These are phyloP conservation scores for Pistacia vera DNA, from an alignment of 345 rosid species.

Conservation along the genomic window DNA sequence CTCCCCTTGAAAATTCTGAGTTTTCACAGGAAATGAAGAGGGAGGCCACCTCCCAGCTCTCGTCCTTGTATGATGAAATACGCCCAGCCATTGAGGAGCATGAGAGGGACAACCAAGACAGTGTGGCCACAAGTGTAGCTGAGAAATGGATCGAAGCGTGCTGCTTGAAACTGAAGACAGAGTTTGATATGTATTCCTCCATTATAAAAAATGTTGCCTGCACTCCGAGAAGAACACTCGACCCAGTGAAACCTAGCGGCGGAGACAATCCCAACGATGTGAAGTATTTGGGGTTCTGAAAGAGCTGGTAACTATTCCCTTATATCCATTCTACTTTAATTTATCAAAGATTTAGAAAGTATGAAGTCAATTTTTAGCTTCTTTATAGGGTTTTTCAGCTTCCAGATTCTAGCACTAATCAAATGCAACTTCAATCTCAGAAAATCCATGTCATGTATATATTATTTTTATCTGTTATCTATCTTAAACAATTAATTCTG, in stretches of 20 bases:
- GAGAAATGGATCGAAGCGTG: slow-evolving; percentile 97
- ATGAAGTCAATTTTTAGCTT: not conserved
- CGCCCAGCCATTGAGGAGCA: slow-evolving; percentile 94
- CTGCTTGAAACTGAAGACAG: slow-evolving; percentile 77
- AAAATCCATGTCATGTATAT: not conserved
- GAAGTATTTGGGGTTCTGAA: slow-evolving; percentile 34
- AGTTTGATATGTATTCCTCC: slow-evolving; percentile 81
- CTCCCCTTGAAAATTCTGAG: not conserved
- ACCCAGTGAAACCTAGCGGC: slow-evolving; percentile 29
- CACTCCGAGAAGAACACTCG: slow-evolving; percentile 40
- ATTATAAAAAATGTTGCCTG: slow-evolving; percentile 66
- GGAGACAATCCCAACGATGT: slow-evolving; percentile 32
- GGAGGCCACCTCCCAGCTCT: slow-evolving; percentile 59
- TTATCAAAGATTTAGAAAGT: not conserved
- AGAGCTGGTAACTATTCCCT: not conserved
- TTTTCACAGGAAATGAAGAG: slow-evolving; percentile 70
- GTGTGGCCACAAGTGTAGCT: slow-evolving; percentile 87
- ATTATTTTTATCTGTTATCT: too few relatives aligned
- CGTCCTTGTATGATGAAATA: slow-evolving; percentile 70
- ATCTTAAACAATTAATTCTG: too few relatives aligned
- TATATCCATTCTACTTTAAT: not conserved
- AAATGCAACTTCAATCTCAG: not conserved
- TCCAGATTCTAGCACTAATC: not conserved
- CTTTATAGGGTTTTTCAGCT: not conserved
- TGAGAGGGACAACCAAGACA: slow-evolving; percentile 93